Percentiles rank a stretch among this genome's conserved stretches.
Conservation (phyloP, 176 grass and related monocot genomes). For the Aegilops longissima region DNA sequence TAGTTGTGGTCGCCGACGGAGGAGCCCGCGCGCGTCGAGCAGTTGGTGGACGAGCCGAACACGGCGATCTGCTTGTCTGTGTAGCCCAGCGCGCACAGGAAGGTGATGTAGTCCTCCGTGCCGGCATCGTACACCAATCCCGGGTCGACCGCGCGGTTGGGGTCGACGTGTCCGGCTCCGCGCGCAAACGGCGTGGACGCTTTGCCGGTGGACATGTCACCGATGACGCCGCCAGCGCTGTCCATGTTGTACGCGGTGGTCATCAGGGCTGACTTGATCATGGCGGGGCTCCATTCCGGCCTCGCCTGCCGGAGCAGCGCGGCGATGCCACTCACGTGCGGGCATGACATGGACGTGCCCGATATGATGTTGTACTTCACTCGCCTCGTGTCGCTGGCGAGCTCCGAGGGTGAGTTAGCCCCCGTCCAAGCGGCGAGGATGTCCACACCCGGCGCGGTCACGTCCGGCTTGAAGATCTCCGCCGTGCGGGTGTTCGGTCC, state of each 20-base stretch:
- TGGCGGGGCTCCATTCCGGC: constrained; percentile 40
- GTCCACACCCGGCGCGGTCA: constrained; percentile 48
- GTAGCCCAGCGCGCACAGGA: constrained; percentile 54
- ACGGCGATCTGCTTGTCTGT: neutral
- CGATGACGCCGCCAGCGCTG: constrained; percentile 26
- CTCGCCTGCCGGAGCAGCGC: constrained; percentile 38
- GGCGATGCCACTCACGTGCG: constrained; percentile 67
- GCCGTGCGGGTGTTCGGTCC: constrained; percentile 29
- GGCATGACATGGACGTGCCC: constrained; percentile 67
- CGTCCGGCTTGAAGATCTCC: constrained; percentile 59
- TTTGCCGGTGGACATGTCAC: constrained; percentile 16
- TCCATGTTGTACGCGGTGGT: constrained; percentile 58
- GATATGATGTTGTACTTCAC: constrained; percentile 72
- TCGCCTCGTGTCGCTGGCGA: constrained; percentile 27
- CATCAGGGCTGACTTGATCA: constrained; percentile 54
- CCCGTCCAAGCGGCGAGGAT: constrained; percentile 60
- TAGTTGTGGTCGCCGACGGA: constrained; percentile 49
- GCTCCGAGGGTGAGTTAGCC: constrained; percentile 22
- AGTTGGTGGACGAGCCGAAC: constrained; percentile 23
- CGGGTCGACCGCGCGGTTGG: constrained; percentile 41
- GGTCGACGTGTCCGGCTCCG: constrained; percentile 43
- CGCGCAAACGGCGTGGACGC: constrained; percentile 36
- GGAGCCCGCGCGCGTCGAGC: neutral
- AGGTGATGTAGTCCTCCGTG: constrained; percentile 47
- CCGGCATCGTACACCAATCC: constrained; percentile 44